These are phyloP conservation scores for Zalerion maritima DNA, from an alignment of 495 filamentous ascomycete genomes.

Conservation along the genomic window DNA sequence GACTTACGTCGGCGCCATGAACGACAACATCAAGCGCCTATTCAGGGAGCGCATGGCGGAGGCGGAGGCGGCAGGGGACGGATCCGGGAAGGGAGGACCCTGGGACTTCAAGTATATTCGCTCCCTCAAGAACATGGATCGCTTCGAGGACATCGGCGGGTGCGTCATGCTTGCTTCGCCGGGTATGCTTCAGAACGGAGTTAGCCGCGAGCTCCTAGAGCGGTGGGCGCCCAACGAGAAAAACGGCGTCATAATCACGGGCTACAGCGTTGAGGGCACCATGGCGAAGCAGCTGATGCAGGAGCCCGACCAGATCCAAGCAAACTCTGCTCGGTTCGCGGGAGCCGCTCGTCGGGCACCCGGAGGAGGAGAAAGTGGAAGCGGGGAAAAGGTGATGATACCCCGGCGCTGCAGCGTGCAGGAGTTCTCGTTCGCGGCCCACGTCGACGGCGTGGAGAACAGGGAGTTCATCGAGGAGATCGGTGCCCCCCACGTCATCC, in stretches of 20 bases:
- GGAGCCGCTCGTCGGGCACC: slow-evolving; percentile 38
- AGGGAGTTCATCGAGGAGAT: slow-evolving; percentile 90
- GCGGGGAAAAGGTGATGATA: slow-evolving; percentile 74
- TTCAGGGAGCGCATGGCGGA: slow-evolving; percentile 79
- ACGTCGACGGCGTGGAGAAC: slow-evolving; percentile 94
- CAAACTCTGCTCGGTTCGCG: slow-evolving; percentile 64
- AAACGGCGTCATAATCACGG: slow-evolving; percentile 94
- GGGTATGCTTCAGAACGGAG: slow-evolving; percentile 94
- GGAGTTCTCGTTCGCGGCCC: slow-evolving; percentile 87
- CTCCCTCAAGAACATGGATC: slow-evolving; percentile 77
- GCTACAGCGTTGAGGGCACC: slow-evolving; percentile 94
- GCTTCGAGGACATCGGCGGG: slow-evolving; percentile 88
- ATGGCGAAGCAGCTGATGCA: slow-evolving; percentile 93
- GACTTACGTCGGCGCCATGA: slow-evolving; percentile 95
- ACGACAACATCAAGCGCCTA: slow-evolving; percentile 89
- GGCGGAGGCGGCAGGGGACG: slow-evolving; percentile 58
- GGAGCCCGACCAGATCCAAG: slow-evolving; percentile 84
- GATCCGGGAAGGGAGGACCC: slow-evolving; percentile 63
- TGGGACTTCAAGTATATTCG: slow-evolving; percentile 94
- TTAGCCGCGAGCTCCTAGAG: slow-evolving; percentile 81
- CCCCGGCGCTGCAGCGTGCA: slow-evolving; percentile 81
- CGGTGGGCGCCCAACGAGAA: slow-evolving; percentile 89
- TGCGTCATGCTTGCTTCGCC: slow-evolving; percentile 96
- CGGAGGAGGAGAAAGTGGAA: slow-evolving; percentile 41
- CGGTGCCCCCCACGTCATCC: slow-evolving; percentile 77